Base-by-base conservation (phyloP, 1,139 yeast genomes). In the Candida albicans region DNA sequence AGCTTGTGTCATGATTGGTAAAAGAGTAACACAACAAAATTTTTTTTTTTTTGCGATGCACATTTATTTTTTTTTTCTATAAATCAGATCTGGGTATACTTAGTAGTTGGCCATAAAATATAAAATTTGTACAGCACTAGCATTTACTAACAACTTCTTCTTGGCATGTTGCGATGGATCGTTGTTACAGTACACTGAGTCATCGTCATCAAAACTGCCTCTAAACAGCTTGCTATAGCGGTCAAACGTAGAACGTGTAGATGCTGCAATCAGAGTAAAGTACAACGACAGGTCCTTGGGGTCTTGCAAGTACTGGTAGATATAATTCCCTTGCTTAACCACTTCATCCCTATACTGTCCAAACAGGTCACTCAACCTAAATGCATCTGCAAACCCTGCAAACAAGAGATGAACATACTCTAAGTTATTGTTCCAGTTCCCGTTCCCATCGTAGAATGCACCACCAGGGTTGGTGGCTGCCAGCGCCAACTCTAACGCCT, bases 41-140 rank as follows among this genome's bases (percentile, higher is more conserved):
- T n/a, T n/a, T 37, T 31, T 27, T 14, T 24, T 35, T 35, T n/a
- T 39, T 39, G n/a, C 18, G 15, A 27, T 40, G 9, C 12, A 10
- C 4, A 15, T 26, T 22, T 34, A 29, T 27, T 33, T 41, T 22
- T 33, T 33, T 33, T 33, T 15, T 33, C 35, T 33, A 18, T 15
- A 8, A 3, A 4, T 32, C 18, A 11, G 15, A 32, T 18, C 9
- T 18, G 10, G 9, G 9, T 3, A 10, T 32, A n/a, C 11, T 10
- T 35, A 35, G 14, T 29, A 37, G 4, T 36, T 44, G n/a, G 45
- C 27, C 27, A 44, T 37, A 14, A 37, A 58, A 43, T 54, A 52
- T 34, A 57, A 55, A 6, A 61, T 55, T 44, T 62, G 66, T 4
- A 63, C 63, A 12, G 55, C 61, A 36, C 64, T 54, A 11, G 56